Evolutionary conservation across 2,329 filamentous ascomycete genomes (phyloP), one percentile per base, ranked within the genome.

Genomic region (Rhinocladiella mackenziei): DNA sequence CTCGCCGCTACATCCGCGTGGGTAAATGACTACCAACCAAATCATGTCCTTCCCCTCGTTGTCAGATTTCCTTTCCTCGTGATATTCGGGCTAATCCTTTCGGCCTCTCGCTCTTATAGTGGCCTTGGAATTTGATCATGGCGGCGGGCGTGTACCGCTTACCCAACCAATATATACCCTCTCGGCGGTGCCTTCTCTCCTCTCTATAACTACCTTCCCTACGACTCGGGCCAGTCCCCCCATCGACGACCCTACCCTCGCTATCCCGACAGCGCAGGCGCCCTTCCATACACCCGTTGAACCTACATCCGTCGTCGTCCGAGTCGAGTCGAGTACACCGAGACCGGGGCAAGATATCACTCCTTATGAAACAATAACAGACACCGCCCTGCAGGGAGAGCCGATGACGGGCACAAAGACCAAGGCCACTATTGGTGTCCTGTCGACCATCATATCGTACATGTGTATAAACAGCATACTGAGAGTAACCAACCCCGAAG

Each of bases 401-500:
- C 64, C 65, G 62, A 71, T 70, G 68, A 59, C 61, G 50, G 60
- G 35, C 26, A 32, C 61, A 45, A 66, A 63, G 51, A 60, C 63
- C 19, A 67, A 63, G 38, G 58, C 62, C 43, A 59, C 62, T 45
- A 68, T 69, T 55, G 57, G 62, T 50, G 51, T 66, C 22, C 60
- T 70, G 32, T 63, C 65, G 17, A 64, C 61, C 15, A 54, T 70
- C 40, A 68, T 71, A 45, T 57, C 60, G 8, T 70, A 69, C 58
- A 59, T 70, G 23, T 65, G 64, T 13, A 47, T 68, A 42, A 69
- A 69, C 55, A 70, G 65, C 43, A 42, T 84, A 5, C 74, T 78
- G 32, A 69, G 71, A 40, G 62, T 73, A 31, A 72, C 84, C 49
- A 78, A 83, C 47, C 83, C 83, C 2, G 76, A 76, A n/a, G 73